A percentile compares a stretch with the other conserved stretches of the same genome.
Conservation (phyloP, 768 basidiomycete genomes). For the Austroboletus festivus region DNA sequence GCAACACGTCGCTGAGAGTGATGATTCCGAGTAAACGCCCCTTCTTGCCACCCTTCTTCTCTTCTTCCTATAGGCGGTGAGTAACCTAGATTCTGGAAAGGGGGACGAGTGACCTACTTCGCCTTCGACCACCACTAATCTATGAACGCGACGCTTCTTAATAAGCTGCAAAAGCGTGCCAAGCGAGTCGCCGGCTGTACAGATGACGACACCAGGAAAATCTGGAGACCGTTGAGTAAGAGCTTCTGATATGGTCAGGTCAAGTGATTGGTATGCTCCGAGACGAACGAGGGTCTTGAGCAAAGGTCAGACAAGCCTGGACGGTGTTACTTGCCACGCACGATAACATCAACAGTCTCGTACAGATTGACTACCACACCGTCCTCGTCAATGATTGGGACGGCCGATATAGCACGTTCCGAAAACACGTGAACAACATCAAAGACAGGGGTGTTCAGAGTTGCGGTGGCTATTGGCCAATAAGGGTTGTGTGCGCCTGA, state of each 20-base stretch:
- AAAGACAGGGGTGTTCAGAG: slow-evolving; percentile 86
- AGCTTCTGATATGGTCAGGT: slow-evolving; percentile 90
- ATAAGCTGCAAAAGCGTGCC: slow-evolving; percentile 88
- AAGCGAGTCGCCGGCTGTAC: slow-evolving; percentile 88
- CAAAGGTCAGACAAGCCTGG: slow-evolving; percentile 3
- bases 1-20: slow-evolving; percentile 83
- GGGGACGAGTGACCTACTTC: slow-evolving; percentile 48
- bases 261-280: slow-evolving; percentile 93
- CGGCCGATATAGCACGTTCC: slow-evolving; percentile 90
- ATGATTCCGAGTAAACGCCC: slow-evolving; percentile 84
- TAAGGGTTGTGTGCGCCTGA: slow-evolving; percentile 66
- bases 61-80: slow-evolving; percentile 61
- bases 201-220: slow-evolving; percentile 96
- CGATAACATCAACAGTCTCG: slow-evolving; percentile 98
- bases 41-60: slow-evolving; percentile 74
- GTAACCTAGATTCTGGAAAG: background rate
- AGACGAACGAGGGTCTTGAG: slow-evolving; percentile 86
- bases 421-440: slow-evolving; percentile 99
- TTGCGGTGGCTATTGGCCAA: slow-evolving; percentile 90
- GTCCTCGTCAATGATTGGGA: slow-evolving; percentile 91
- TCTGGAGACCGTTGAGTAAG: slow-evolving; percentile 89
- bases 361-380: slow-evolving; percentile 95
- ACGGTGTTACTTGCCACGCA: slow-evolving; percentile 30
- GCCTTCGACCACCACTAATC: slow-evolving; percentile 92
- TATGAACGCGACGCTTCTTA: slow-evolving; percentile 90